A percentile compares a stretch with the other conserved stretches of the same genome.
Conservation (phyloP, 192 early-diverging fungal species). For the Phlyctochytrium planicorne region DNA sequence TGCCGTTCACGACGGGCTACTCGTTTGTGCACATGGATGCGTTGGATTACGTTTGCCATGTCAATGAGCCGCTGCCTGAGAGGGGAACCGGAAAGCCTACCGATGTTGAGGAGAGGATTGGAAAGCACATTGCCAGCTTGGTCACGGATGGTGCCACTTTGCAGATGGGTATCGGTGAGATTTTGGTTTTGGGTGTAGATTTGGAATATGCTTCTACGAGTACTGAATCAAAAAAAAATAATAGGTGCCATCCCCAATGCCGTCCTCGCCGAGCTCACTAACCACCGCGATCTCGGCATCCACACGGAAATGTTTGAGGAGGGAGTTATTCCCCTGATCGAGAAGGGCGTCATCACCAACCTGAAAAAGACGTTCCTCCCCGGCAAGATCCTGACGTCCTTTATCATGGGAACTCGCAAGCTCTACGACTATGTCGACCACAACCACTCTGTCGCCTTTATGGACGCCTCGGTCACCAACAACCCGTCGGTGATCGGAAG, state of each 20-base stretch:
- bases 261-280: conserved; percentile 37
- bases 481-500: conserved; percentile 44
- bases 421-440: conserved; percentile 54
- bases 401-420: conserved; percentile 30
- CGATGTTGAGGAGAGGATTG: conserved; percentile 44
- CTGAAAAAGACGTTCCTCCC: conserved; percentile 36
- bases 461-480: conserved; percentile 45
- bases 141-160: conserved; percentile 49
- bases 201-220: no score
- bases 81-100: not conserved
- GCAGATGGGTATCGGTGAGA: conserved; percentile 51
- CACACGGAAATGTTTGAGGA: conserved; percentile 60
- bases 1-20: conserved; percentile 42
- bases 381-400: conserved; percentile 40
- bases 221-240: no score
- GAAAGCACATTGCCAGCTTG: conserved; percentile 40
- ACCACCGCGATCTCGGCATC: conserved; percentile 52
- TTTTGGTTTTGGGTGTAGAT: no score
- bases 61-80: conserved; percentile 35
- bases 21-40: conserved; percentile 43
- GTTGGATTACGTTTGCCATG: conserved; percentile 46
- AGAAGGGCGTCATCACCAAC: conserved; percentile 48
- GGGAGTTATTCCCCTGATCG: conserved; percentile 45
- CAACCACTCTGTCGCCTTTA: conserved; percentile 41
- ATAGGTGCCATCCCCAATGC: conserved; percentile 47